Conservation (phyloP, 495 filamentous ascomycete species). For the Pseudevernia furfuracea region DNA sequence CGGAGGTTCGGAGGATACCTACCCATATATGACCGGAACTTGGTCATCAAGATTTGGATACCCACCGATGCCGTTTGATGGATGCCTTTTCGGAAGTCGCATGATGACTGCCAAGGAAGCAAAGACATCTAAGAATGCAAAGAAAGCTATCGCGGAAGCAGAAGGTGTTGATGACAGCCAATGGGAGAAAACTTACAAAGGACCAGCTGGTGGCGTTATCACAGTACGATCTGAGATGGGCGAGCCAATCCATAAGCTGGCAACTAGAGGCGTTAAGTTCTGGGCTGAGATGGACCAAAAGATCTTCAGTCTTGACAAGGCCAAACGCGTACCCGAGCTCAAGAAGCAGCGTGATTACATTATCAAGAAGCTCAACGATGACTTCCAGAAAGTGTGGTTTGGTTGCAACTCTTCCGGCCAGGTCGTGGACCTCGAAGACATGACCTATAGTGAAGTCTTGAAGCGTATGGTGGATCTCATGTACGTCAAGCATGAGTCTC, state of each 20-base stretch:
- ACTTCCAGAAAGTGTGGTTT: constrained; percentile 99
- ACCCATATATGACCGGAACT: constrained; percentile 80
- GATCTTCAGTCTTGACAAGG: constrained; percentile 93
- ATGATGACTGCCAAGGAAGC: constrained; percentile 95
- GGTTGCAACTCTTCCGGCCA: constrained; percentile 76
- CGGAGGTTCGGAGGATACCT: constrained; percentile 83
- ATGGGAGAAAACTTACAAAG: constrained; percentile 97
- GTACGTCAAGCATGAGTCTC: constrained; percentile 85
- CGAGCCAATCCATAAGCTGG: constrained; percentile 96
- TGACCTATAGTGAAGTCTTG: constrained; percentile 92
- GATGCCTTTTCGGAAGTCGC: constrained; percentile 80
- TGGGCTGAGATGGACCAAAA: constrained; percentile 98
- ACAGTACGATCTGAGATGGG: constrained; percentile 99
- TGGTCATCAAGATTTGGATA: constrained; percentile 84
- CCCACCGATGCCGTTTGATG: constrained; percentile 90
- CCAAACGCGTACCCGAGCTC: constrained; percentile 83
- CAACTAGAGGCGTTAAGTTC: constrained; percentile 86
- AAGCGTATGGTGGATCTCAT: constrained; percentile 92
- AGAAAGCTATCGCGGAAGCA: constrained; percentile 90
- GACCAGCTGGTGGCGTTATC: constrained; percentile 82
- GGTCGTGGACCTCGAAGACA: constrained; percentile 90
- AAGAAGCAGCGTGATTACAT: constrained; percentile 91
- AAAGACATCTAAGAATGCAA: constrained; percentile 84
- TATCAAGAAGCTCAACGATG: constrained; percentile 94
- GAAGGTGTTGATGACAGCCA: constrained; percentile 77